phyloP scores from a whole-genome alignment of 768 basidiomycete genomes.

The Lactarius hengduanensis region DNA sequence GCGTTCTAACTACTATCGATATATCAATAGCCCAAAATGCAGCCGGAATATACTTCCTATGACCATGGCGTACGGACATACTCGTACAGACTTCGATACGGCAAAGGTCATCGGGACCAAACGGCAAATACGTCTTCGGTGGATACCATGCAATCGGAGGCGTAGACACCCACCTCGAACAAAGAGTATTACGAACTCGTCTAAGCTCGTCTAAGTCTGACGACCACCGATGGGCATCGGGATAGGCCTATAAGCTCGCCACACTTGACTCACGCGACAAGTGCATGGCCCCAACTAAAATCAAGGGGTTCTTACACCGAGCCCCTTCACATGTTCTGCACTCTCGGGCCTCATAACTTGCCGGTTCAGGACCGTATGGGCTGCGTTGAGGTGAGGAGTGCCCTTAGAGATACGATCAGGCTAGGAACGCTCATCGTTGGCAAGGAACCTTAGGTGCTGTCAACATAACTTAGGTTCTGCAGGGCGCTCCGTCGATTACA shows the following conservation, averaged over 20 bases:
- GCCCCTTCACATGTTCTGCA: background rate
- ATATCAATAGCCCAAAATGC: background rate
- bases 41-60: background rate
- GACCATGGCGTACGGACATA: background rate
- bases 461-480: background rate
- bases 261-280: background rate
- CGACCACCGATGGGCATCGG: too few relatives aligned
- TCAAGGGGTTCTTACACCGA: background rate
- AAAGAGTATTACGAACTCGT: too few relatives aligned
- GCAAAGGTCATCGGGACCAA: background rate
- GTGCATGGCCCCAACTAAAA: background rate
- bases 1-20: background rate
- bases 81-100: background rate
- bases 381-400: background rate
- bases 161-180: too few relatives aligned
- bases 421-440: slow-evolving; percentile 12
- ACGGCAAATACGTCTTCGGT: background rate
- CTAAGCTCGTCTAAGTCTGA: too few relatives aligned
- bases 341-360: background rate
- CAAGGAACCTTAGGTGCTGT: background rate
- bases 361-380: background rate
- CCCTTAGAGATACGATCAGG: slow-evolving; percentile 3
- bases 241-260: background rate
- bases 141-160: too few relatives aligned
- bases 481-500: background rate